These are phyloP conservation scores for Reticulomyxa filosa DNA, from an alignment of 78 protist species.

Conservation along the genomic window DNA sequence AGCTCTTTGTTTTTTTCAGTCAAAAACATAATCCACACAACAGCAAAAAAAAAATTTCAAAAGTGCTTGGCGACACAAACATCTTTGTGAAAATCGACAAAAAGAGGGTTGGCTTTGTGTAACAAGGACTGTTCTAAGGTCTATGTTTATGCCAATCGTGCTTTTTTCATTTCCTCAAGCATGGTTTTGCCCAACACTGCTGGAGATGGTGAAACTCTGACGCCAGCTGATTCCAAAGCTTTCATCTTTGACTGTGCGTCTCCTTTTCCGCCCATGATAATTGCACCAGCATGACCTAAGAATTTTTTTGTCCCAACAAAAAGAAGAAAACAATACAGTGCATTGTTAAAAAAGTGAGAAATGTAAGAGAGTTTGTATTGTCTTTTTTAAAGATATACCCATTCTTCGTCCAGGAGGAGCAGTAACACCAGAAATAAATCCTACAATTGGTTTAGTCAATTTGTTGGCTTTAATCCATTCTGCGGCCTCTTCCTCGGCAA, in stretches of 20 bases:
- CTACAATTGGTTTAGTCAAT: conserved; percentile 69
- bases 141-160: background rate
- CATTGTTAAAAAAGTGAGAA: background rate
- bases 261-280: conserved; percentile 90
- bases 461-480: conserved; percentile 41
- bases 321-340: background rate
- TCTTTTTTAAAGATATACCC: conserved; percentile 34
- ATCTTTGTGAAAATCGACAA: no score
- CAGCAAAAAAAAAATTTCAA: no score
- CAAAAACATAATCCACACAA: no score
- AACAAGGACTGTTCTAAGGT: no score
- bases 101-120: no score
- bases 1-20: no score
- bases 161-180: background rate
- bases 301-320: background rate
- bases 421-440: conserved; percentile 75
- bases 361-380: background rate
- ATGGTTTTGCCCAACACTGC: background rate
- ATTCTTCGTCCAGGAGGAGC: conserved; percentile 98
- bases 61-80: no score
- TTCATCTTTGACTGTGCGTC: conserved; percentile 76
- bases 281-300: conserved; percentile 90
- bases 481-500: conserved; percentile 96
- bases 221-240: background rate
- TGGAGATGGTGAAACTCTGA: background rate